Evolutionary conservation across 768 basidiomycete species (phyloP).

Genomic region (Suillus bovinus): DNA sequence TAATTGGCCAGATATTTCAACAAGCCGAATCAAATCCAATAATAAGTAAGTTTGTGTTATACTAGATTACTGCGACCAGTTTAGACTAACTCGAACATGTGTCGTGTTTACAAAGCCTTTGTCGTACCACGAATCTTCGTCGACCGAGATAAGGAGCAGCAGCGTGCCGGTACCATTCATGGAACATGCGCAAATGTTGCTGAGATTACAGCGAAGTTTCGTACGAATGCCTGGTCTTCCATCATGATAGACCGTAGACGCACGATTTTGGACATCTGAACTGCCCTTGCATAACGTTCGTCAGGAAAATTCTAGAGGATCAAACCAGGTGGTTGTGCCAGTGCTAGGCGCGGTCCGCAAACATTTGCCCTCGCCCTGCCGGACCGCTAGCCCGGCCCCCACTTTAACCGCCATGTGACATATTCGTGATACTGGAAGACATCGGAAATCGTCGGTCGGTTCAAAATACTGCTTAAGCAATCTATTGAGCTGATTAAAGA

Average conservation of each 20-base stretch:
- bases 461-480: conserved; percentile 3
- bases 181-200: too few species aligned
- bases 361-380: too few species aligned
- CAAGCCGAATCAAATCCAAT: background rate
- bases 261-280: background rate
- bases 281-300: background rate
- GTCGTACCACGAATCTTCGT: background rate
- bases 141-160: background rate
- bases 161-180: background rate
- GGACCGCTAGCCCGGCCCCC: background rate
- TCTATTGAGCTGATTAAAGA: background rate
- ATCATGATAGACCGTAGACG: background rate
- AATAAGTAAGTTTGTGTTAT: background rate
- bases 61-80: background rate
- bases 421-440: background rate
- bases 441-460: conserved; percentile 8
- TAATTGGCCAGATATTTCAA: background rate
- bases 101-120: background rate
- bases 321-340: background rate
- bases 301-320: background rate
- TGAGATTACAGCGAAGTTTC: background rate
- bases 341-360: background rate
- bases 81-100: background rate
- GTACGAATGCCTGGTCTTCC: background rate
- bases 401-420: background rate